phyloP scores from a whole-genome alignment of 176 grass and related monocot species.

The Carex parvula region DNA sequence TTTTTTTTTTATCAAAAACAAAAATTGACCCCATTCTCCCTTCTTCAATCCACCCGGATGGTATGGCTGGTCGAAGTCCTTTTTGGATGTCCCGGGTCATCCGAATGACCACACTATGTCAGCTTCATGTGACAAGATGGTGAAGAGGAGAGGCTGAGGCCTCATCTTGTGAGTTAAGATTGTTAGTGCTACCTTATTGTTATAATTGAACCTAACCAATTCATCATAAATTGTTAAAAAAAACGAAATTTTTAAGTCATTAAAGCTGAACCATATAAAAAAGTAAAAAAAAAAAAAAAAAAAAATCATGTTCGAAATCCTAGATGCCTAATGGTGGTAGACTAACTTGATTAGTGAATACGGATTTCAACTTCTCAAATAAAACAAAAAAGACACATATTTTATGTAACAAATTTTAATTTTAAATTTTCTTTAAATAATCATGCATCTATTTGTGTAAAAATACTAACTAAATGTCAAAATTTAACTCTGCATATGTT shows the following conservation, averaged over 20 bases:
- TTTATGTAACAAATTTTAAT: neutral
- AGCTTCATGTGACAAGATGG: neutral
- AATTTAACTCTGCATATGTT: too few species aligned
- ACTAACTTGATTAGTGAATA: neutral
- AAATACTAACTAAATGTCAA: neutral
- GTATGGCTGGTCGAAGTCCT: neutral
- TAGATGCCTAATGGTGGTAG: neutral
- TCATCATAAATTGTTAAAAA: too few species aligned
- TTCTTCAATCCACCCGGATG: too few species aligned
- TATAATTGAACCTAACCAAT: too few species aligned
- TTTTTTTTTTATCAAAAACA: too few species aligned
- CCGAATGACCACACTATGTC: neutral
- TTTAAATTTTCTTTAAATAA: neutral
- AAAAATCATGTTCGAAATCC: neutral
- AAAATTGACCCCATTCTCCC: too few species aligned
- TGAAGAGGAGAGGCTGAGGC: neutral
- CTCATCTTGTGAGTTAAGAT: too few species aligned
- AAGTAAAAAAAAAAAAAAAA: too few species aligned
- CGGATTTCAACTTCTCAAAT: neutral
- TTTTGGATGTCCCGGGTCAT: neutral
- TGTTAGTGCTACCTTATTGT: too few species aligned
- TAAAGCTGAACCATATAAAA: too few species aligned
- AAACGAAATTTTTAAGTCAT: too few species aligned
- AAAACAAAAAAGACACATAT: neutral
- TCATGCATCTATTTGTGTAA: neutral